Conservation (phyloP, 2,329 filamentous ascomycete species). For the Calonectria hongkongensis region DNA sequence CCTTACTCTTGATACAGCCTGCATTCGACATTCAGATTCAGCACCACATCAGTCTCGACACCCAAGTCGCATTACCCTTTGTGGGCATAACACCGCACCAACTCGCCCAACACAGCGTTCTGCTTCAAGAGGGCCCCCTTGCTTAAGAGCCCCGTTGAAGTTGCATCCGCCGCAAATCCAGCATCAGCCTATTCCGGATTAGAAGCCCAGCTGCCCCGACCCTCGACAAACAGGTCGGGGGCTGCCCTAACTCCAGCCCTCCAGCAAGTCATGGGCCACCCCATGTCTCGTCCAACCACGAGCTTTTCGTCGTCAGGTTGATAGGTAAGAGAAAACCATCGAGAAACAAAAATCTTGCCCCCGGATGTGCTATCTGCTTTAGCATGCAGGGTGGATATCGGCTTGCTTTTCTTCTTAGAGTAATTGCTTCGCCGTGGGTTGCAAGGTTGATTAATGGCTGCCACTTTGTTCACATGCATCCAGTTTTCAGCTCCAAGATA, state of each 20-base stretch:
- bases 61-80: neutral
- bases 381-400: neutral
- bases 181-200: slow-evolving; percentile 25
- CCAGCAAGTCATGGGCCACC: neutral
- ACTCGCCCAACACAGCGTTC: slow-evolving; percentile 13
- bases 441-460: neutral
- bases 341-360: slow-evolving; percentile 4
- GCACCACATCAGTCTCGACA: neutral
- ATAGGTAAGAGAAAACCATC: slow-evolving; percentile 2
- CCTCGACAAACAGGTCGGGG: slow-evolving; percentile 15
- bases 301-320: neutral
- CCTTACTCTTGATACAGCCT: neutral
- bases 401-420: slow-evolving; percentile 1
- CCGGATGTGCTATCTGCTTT: neutral
- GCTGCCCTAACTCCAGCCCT: slow-evolving; percentile 25
- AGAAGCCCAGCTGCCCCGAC: neutral
- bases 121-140: slow-evolving; percentile 4
- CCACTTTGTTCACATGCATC: neutral
- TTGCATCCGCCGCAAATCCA: slow-evolving; percentile 31
- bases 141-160: slow-evolving; percentile 19
- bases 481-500: slow-evolving; percentile 1
- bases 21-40: neutral
- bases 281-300: neutral
- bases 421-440: slow-evolving; percentile 12
- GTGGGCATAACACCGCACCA: slow-evolving; percentile 26